Evolutionary conservation across 768 basidiomycete genomes (phyloP), one percentile per base, ranked within the genome.

Genomic region (Auriscalpium microsporum): DNA sequence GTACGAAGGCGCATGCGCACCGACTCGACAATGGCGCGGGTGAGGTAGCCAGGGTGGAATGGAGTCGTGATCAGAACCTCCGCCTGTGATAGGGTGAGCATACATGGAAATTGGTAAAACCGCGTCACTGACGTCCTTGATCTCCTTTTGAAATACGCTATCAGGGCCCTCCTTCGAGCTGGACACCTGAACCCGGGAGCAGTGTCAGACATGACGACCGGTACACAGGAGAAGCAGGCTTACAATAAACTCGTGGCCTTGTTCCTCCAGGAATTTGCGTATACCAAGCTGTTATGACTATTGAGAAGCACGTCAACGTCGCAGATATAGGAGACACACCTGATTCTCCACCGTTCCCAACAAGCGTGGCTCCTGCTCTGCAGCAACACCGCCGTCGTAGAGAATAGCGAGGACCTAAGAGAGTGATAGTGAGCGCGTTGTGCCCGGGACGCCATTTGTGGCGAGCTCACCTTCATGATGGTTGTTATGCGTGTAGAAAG

Each of bases 11-110:
- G 9, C 16, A 33, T 34, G 42, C 68, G 48, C 65, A 79, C 86
- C 77, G 87, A 87, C 51, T 81, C 75, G 57, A 90, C 65, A 53
- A 90, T 74, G 0, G 87, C 87, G 38, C 74, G 77, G 2, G 88
- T 91, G 57, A 91, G 78, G 69, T 90, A 91, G 60, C 84, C 88
- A 54, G 88, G 88, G 69, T 91, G 88, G 82, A 91, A 90, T 5
- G 88, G 87, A 5, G 88, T 90, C 2, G 88, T 88, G 67, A 89
- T 90, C 65, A 89, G 68, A 55, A 90, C 79, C 68, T 90, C 88
- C 47, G 86, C 84, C 85, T 88, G 63, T 54, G 38, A 54, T 52
- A 52, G 14, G 56, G 56, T 38, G 8, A 45, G n/a, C 7, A 36
- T 53, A n/a, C n/a, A n/a, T n/a, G n/a, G n/a, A n/a, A n/a, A n/a